Percentiles rank a stretch among this genome's conserved stretches.
These are phyloP conservation scores for Aspergillus carbonarius DNA, from an alignment of 2,329 filamentous ascomycete genomes.

Conservation along the genomic window DNA sequence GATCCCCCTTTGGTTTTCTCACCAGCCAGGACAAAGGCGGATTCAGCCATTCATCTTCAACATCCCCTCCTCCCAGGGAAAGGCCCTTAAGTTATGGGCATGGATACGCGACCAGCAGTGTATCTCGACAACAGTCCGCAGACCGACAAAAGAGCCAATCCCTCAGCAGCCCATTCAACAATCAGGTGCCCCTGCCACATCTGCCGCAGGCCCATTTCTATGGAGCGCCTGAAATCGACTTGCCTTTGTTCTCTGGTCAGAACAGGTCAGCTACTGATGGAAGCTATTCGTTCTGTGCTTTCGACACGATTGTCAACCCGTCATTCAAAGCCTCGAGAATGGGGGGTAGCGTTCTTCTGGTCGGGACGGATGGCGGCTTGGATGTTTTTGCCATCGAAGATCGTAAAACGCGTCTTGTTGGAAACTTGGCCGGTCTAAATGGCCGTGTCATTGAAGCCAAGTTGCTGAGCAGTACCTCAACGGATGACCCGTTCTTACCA, in stretches of 20 bases:
- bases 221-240: conserved; percentile 69
- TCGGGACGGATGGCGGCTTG: conserved; percentile 77
- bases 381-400: conserved; percentile 73
- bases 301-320: conserved; percentile 64
- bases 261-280: conserved; percentile 39
- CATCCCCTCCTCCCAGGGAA: conserved; percentile 43
- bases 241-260: conserved; percentile 40
- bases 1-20: conserved; percentile 43
- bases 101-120: conserved; percentile 36
- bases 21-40: conserved; percentile 38
- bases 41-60: conserved; percentile 45
- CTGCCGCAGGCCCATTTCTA: conserved; percentile 77
- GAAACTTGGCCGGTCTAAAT: conserved; percentile 71
- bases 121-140: conserved; percentile 37
- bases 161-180: conserved; percentile 36
- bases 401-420: conserved; percentile 67
- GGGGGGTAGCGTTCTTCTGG: conserved; percentile 65
- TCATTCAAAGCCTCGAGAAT: conserved; percentile 42
- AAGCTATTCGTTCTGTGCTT: conserved; percentile 74
- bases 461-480: conserved; percentile 68
- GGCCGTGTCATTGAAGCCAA: conserved; percentile 81
- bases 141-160: conserved; percentile 43
- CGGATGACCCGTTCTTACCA: conserved; percentile 52
- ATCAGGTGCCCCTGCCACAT: conserved; percentile 62
- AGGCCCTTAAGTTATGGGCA: conserved; percentile 46